These are phyloP conservation scores for Blastobotrys terrestris DNA, from an alignment of 805 yeast genomes.

Conservation along the genomic window DNA sequence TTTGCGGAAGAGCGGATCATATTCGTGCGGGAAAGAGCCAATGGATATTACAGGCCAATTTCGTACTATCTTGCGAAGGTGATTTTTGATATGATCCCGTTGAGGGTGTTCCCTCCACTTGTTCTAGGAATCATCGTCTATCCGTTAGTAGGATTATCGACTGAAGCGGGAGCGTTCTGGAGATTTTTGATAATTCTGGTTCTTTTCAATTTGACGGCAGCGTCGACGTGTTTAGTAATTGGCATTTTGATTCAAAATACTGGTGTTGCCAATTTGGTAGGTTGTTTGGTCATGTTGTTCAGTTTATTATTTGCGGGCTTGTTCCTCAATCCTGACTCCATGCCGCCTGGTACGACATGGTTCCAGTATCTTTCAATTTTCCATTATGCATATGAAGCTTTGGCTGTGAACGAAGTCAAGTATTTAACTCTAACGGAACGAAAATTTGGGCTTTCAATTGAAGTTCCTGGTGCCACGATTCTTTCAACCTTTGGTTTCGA, in stretches of 20 bases:
- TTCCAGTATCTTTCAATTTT: slow-evolving; percentile 82
- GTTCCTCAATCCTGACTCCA: slow-evolving; percentile 76
- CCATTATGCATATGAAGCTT: slow-evolving; percentile 93
- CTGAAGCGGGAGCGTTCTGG: slow-evolving; percentile 67
- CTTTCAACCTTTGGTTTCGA: slow-evolving; percentile 92
- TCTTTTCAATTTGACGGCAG: slow-evolving; percentile 78
- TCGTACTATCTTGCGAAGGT: slow-evolving; percentile 84
- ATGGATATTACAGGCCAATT: slow-evolving; percentile 84
- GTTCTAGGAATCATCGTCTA: slow-evolving; percentile 73
- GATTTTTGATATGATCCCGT: slow-evolving; percentile 85
- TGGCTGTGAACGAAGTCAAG: slow-evolving; percentile 87
- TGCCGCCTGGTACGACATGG: slow-evolving; percentile 53
- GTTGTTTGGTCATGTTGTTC: slow-evolving; percentile 75
- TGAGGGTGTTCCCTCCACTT: slow-evolving; percentile 88
- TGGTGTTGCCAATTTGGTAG: slow-evolving; percentile 85
- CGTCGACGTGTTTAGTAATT: slow-evolving; percentile 76
- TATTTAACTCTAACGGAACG: slow-evolving; percentile 76
- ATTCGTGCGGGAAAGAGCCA: slow-evolving; percentile 88
- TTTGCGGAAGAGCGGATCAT: slow-evolving; percentile 85
- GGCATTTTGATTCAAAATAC: slow-evolving; percentile 86
- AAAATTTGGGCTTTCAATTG: slow-evolving; percentile 88
- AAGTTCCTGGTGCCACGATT: slow-evolving; percentile 97
- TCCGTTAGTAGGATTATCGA: slow-evolving; percentile 83
- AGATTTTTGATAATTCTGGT: slow-evolving; percentile 65
- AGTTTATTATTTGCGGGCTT: slow-evolving; percentile 90